These are phyloP conservation scores for Tetradesmus lagerheimii DNA, from an alignment of 139 green algal genomes.

Conservation along the genomic window DNA sequence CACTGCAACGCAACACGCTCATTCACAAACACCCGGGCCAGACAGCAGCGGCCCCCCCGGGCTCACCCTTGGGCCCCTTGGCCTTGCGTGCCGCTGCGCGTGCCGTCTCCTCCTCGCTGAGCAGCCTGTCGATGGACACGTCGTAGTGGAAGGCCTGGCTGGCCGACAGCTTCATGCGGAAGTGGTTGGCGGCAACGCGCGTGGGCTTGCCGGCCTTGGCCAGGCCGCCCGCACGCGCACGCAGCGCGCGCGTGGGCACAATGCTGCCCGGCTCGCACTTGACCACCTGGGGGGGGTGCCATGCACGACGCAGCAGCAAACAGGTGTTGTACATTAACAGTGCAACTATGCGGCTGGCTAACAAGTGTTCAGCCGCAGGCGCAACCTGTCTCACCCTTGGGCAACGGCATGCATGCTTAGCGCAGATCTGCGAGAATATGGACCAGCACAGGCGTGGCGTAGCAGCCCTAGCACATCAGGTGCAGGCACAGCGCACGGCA, in stretches of 20 bases:
- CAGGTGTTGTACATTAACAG: too few relatives aligned
- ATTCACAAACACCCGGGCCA: not conserved
- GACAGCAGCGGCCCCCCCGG: not conserved
- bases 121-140: conserved; percentile 29
- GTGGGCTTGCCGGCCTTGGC: not conserved
- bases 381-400: too few relatives aligned
- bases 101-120: conserved; percentile 10
- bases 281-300: not conserved
- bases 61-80: not conserved
- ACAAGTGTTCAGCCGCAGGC: too few relatives aligned
- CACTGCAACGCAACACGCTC: too few relatives aligned
- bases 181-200: conserved; percentile 28
- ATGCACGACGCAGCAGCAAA: too few relatives aligned
- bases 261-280: not conserved
- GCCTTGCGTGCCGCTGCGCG: not conserved
- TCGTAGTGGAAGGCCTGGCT: conserved; percentile 52
- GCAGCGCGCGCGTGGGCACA: not conserved
- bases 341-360: too few relatives aligned
- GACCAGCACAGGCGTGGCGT: too few relatives aligned
- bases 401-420: too few relatives aligned
- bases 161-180: conserved; percentile 26
- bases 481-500: too few relatives aligned
- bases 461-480: too few relatives aligned
- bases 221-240: not conserved
- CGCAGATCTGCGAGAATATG: too few relatives aligned